Conservation (phyloP, 345 rosid genomes). For the Euphorbia lathyris region DNA sequence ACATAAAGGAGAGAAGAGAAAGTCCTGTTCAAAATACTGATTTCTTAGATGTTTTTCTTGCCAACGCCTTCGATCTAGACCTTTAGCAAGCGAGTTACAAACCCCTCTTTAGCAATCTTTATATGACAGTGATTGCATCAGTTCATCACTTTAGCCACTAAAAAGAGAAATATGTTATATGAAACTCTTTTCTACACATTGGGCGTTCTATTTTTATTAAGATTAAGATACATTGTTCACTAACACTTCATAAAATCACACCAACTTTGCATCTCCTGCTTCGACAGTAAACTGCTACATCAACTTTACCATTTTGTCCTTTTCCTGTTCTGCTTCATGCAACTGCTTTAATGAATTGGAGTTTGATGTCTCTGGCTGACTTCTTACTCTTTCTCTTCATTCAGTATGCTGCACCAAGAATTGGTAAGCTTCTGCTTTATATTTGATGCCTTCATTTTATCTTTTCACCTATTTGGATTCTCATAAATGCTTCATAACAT, state of each 20-base stretch:
- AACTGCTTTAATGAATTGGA: conserved; percentile 49
- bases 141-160: too few relatives aligned
- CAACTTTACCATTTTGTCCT: neutral
- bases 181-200: neutral
- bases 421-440: conserved; percentile 11
- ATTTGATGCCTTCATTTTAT: neutral
- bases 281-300: neutral
- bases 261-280: neutral
- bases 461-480: neutral
- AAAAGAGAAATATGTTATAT: neutral
- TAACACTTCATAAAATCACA: neutral
- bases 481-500: neutral
- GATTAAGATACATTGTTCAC: neutral
- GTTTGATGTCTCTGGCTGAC: conserved; percentile 46
- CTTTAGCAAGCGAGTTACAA: too few relatives aligned
- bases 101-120: too few relatives aligned
- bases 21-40: neutral
- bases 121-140: neutral
- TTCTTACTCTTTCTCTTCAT: conserved; percentile 42
- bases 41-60: conserved; percentile 19
- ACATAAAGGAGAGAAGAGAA: conserved; percentile 22
- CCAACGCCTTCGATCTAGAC: conserved; percentile 13
- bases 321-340: conserved; percentile 14
- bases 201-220: too few relatives aligned
- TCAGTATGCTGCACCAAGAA: conserved; percentile 34